Conservation (phyloP, 305 asterid genomes). For the Solanum hybrid region DNA sequence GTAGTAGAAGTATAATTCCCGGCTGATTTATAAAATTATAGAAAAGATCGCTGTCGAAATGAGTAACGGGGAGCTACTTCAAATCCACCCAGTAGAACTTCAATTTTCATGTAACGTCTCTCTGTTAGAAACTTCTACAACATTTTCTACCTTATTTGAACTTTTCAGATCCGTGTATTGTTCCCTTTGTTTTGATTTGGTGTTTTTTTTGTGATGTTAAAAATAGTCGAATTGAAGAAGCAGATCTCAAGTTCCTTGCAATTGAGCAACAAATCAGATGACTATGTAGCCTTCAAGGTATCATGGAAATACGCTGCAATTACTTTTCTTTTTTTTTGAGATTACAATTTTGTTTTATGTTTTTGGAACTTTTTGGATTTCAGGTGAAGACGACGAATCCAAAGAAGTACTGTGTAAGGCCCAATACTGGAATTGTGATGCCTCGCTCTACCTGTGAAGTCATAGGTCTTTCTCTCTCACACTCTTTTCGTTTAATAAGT, state of each 20-base stretch:
- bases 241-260: slow-evolving; percentile 58
- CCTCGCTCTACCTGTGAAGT: slow-evolving; percentile 60
- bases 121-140: slow-evolving; percentile 2
- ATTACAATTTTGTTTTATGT: neutral
- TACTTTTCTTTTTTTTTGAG: neutral
- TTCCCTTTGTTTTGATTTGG: slow-evolving; percentile 4
- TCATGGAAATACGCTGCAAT: neutral
- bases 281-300: slow-evolving; percentile 69
- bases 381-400: slow-evolving; percentile 81
- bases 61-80: slow-evolving; percentile 18
- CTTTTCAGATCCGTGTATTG: slow-evolving; percentile 22
- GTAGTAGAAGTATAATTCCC: neutral
- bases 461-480: slow-evolving; percentile 28
- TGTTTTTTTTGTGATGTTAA: slow-evolving; percentile 4
- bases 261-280: slow-evolving; percentile 50
- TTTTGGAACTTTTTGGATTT: neutral
- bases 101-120: slow-evolving; percentile 3
- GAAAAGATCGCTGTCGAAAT: slow-evolving; percentile 4
- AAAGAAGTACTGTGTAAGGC: slow-evolving; percentile 77
- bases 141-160: neutral
- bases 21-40: neutral
- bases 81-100: slow-evolving; percentile 15
- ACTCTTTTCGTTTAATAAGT: neutral
- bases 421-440: slow-evolving; percentile 61
- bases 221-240: slow-evolving; percentile 66